Percentiles rank a stretch among this genome's conserved stretches.
phyloP scores from a whole-genome alignment of 768 basidiomycete genomes.

The Trametes villosa region DNA sequence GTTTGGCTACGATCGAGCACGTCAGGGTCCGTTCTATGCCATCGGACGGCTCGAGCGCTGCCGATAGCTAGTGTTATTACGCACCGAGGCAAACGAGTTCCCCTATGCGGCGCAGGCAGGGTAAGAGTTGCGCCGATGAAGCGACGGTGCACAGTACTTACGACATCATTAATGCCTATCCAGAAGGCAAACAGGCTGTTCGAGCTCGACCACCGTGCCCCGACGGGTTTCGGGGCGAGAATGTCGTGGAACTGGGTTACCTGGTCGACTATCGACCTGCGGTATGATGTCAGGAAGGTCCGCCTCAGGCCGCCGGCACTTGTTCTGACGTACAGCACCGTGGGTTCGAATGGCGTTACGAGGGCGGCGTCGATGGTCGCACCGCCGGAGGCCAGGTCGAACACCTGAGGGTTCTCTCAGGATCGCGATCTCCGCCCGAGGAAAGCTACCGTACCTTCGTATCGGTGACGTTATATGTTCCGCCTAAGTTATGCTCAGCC shows the following conservation, averaged over 20 bases:
- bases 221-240: conserved; percentile 37
- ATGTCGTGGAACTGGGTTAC: conserved; percentile 39
- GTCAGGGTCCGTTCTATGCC: neutral
- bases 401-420: conserved; percentile 29
- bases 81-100: conserved; percentile 52
- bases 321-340: conserved; percentile 37
- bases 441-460: conserved; percentile 44
- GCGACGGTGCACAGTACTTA: conserved; percentile 18
- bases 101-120: conserved; percentile 39
- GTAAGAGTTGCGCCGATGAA: conserved; percentile 6
- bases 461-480: conserved; percentile 58
- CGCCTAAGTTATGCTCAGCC: conserved; percentile 36
- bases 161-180: conserved; percentile 45
- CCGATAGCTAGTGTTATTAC: conserved; percentile 14
- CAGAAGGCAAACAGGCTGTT: conserved; percentile 42
- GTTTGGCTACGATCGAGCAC: conserved; percentile 34
- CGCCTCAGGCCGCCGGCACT: neutral
- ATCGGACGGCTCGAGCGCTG: neutral
- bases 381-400: conserved; percentile 43
- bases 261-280: conserved; percentile 42
- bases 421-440: conserved; percentile 7
- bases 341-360: conserved; percentile 41
- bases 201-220: conserved; percentile 37
- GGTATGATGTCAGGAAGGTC: neutral
- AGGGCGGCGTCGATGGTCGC: conserved; percentile 43